A percentile compares a stretch with the other conserved stretches of the same genome.
Evolutionary conservation across 2,329 filamentous ascomycete genomes (phyloP).

Genomic region (Pseudocercospora fijiensis): DNA sequence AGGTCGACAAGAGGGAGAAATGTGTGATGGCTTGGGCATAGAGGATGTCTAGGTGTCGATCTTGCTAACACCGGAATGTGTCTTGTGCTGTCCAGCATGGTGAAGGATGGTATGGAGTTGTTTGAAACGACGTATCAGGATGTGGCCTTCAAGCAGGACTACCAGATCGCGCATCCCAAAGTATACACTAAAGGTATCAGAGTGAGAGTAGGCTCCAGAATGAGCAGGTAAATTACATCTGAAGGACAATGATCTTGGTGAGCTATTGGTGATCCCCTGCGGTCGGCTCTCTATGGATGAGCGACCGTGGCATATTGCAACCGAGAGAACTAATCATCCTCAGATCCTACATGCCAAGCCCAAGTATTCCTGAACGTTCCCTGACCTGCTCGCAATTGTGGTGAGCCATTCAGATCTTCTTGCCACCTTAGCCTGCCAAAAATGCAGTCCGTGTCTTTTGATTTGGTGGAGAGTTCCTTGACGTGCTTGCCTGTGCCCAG

Average conservation of each 20-base stretch:
- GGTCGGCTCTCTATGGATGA: background rate
- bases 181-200: background rate
- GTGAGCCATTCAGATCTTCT: background rate
- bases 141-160: conserved; percentile 13
- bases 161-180: conserved; percentile 12
- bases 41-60: background rate
- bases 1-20: conserved; percentile 25
- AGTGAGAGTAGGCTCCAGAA: background rate
- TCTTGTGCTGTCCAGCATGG: background rate
- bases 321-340: background rate
- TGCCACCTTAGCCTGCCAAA: background rate
- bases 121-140: conserved; percentile 7
- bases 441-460: background rate
- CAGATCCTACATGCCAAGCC: background rate
- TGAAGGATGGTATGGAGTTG: background rate
- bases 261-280: background rate
- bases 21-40: conserved; percentile 35
- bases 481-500: conserved; percentile 24
- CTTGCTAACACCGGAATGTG: background rate
- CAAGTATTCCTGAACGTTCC: background rate
- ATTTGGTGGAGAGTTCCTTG: conserved; percentile 14
- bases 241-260: background rate
- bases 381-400: background rate
- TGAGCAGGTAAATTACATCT: too few species aligned
- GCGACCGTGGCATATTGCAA: background rate